Base-by-base conservation (phyloP, 805 yeast genomes). In the Ogataea trehalophila region DNA sequence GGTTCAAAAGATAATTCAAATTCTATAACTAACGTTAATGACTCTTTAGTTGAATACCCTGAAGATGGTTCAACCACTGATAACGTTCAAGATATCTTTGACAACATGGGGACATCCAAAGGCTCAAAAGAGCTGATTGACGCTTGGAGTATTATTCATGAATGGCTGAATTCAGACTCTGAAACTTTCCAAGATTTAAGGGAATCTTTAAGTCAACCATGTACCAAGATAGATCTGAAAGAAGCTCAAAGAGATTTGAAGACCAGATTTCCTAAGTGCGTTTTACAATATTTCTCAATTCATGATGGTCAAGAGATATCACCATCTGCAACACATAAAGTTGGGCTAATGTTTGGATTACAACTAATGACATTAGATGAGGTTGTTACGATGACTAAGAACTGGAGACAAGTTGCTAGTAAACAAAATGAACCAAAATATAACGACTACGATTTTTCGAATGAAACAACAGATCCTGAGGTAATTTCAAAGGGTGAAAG, bases 231-330 rank as follows among this genome's bases (percentile, higher is more conserved):
- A 43, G 97, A 91, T 62, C 71, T 91, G 41, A 68, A 71, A 43
- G 88, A 81, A 61, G 85, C 91, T 15, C 96, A 91, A 67, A 77
- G 79, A 55, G 96, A 89, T 61, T 71, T 88, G 57, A 81, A 78
- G 43, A 71, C 87, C 43, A 69, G 70, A 43, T 73, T 91, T 29
- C 97, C 97, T 0, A 69, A 79, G 3, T 85, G 91, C 45, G 88
- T 91, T 4, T 69, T 82, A 35, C 89, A 87, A 38, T 85, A 88
- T 34, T 76, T 79, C 57, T 70, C 78, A 51, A 67, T 83, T 35
- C 95, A 92, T 54, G 97, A 91, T 60, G 97, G 97, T 37, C 97
- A 91, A 68, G 88, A 83, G 50, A 75, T 74, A 42, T 72, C 83
- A 43, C 87, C 86, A 35, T 75, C 79, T 38, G 79, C 87, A 48